Evolutionary conservation across 768 basidiomycete genomes (phyloP).

Genomic region (Podaxis pistillaris): DNA sequence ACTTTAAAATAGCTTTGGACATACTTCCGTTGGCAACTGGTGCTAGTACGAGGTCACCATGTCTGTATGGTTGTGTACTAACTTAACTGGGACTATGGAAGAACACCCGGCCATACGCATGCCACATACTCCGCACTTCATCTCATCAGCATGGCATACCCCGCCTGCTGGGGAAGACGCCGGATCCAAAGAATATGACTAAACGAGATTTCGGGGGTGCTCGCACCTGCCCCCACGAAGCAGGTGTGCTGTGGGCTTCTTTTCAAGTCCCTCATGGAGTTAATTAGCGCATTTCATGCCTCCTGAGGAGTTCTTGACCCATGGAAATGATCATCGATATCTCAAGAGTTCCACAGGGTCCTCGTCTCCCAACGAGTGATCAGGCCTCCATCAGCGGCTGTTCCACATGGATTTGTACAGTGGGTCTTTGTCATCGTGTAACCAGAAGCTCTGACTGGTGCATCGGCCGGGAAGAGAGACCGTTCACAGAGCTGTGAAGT

Average conservation of each 20-base stretch:
- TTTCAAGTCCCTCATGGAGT: conserved; percentile 1
- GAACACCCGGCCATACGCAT: neutral
- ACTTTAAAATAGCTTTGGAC: neutral
- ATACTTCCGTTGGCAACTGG: neutral
- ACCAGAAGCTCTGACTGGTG: neutral
- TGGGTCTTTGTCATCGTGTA: neutral
- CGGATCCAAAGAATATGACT: neutral
- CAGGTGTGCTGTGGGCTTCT: neutral
- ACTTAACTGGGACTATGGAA: neutral
- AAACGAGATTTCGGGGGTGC: neutral
- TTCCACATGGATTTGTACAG: neutral
- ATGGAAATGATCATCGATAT: conserved; percentile 9
- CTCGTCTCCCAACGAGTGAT: neutral
- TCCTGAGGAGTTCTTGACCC: neutral
- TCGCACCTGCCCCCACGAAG: neutral
- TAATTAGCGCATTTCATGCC: neutral
- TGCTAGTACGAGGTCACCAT: neutral
- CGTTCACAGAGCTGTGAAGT: conserved; percentile 8
- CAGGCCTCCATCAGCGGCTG: neutral
- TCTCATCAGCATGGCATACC: neutral
- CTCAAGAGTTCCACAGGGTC: conserved; percentile 3
- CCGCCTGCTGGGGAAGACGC: neutral
- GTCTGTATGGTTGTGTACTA: neutral
- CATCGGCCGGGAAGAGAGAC: neutral
- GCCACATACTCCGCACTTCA: neutral